Evolutionary conservation across 495 filamentous ascomycete genomes (phyloP).

Genomic region (Penicillium parvum): DNA sequence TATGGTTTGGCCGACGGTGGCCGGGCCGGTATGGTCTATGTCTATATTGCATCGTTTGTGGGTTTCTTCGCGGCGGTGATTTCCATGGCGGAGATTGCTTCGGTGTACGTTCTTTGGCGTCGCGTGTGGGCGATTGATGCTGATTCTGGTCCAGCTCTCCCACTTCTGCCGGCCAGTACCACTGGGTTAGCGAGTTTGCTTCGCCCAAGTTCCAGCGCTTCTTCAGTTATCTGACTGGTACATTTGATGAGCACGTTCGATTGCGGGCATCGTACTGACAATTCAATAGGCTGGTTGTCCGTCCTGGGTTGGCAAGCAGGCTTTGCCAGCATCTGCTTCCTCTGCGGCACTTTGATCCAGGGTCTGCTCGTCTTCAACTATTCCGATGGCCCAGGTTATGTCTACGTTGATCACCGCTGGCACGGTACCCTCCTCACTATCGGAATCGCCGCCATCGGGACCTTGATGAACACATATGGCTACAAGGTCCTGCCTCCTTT

Average conservation of each 20-base stretch:
- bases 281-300: slow-evolving; percentile 40
- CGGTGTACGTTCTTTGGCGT: slow-evolving; percentile 37
- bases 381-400: slow-evolving; percentile 28
- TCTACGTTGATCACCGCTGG: slow-evolving; percentile 28
- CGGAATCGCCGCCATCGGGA: slow-evolving; percentile 35
- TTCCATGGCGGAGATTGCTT: slow-evolving; percentile 45
- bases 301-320: slow-evolving; percentile 45
- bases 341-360: slow-evolving; percentile 44
- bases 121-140: too few species aligned
- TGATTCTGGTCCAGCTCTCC: slow-evolving; percentile 38
- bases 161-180: slow-evolving; percentile 46
- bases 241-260: background rate
- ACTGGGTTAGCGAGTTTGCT: slow-evolving; percentile 46
- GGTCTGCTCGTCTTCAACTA: slow-evolving; percentile 44
- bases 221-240: slow-evolving; percentile 43
- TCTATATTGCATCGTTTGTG: slow-evolving; percentile 38
- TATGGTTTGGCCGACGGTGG: slow-evolving; percentile 44
- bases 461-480: slow-evolving; percentile 41
- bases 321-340: slow-evolving; percentile 32
- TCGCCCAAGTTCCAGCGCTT: slow-evolving; percentile 37
- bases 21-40: slow-evolving; percentile 45
- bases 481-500: slow-evolving; percentile 35
- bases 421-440: slow-evolving; percentile 43
- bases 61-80: slow-evolving; percentile 41
- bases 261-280: background rate